These are phyloP conservation scores for Cunninghamia lanceolata DNA, from an alignment of 75 land plant species.

Conservation along the genomic window DNA sequence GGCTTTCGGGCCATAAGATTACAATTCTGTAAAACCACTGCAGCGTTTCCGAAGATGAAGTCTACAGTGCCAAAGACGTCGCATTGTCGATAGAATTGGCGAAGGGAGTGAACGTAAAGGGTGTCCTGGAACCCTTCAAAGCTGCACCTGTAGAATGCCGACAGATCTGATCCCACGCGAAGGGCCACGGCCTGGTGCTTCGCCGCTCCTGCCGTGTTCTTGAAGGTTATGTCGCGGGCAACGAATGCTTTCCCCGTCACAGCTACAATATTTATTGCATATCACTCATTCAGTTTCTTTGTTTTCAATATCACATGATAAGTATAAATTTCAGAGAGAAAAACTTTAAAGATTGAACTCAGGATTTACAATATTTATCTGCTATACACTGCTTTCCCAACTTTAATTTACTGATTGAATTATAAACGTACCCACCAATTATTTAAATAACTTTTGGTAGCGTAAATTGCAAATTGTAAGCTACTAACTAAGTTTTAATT, in stretches of 20 bases:
- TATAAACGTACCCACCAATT: too few species aligned
- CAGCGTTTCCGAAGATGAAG: constrained; percentile 49
- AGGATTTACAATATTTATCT: too few species aligned
- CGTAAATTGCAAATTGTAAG: too few species aligned
- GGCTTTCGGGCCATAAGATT: constrained; percentile 20
- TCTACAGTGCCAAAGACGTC: constrained; percentile 34
- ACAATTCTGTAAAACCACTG: constrained; percentile 39
- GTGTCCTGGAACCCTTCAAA: constrained; percentile 40
- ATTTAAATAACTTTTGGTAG: too few species aligned
- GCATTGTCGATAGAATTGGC: constrained; percentile 38
- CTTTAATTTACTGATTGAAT: too few species aligned
- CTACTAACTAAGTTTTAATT: too few species aligned
- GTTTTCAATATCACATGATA: too few species aligned
- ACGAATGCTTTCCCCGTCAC: constrained; percentile 33
- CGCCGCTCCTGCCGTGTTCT: constrained; percentile 36
- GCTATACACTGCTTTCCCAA: too few species aligned
- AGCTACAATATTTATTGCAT: constrained; percentile 11
- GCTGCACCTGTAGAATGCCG: constrained; percentile 30
- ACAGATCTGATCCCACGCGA: constrained; percentile 22
- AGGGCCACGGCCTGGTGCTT: constrained; percentile 38
- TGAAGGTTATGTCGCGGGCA: constrained; percentile 25
- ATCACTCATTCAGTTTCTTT: too few species aligned
- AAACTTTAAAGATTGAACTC: too few species aligned
- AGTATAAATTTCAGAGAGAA: too few species aligned
- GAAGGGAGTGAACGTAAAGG: constrained; percentile 26